phyloP scores from a whole-genome alignment of 176 grass and related monocot genomes.

The Rhynchospora pubera region DNA sequence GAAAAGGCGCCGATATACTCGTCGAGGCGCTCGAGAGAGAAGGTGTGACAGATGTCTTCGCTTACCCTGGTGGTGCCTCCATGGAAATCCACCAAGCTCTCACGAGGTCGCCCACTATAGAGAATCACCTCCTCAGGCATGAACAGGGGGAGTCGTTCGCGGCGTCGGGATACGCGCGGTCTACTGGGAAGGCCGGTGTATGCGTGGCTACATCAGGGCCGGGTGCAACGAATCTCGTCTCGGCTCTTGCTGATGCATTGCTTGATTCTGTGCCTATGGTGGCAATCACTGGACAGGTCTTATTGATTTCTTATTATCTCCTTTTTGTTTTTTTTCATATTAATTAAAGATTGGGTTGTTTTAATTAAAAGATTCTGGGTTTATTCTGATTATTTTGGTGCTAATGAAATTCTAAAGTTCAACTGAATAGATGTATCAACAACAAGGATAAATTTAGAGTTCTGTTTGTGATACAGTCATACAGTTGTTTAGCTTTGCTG shows the following conservation, averaged over 20 bases:
- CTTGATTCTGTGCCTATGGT: slow-evolving; percentile 92
- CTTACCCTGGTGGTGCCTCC: slow-evolving; percentile 91
- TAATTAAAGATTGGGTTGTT: background rate
- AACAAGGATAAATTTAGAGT: background rate
- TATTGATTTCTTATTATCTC: background rate
- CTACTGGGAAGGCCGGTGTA: slow-evolving; percentile 70
- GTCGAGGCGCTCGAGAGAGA: slow-evolving; percentile 86
- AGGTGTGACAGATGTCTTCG: slow-evolving; percentile 77
- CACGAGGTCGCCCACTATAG: slow-evolving; percentile 71
- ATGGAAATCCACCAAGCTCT: slow-evolving; percentile 99
- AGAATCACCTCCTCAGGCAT: slow-evolving; percentile 89
- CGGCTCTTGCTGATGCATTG: slow-evolving; percentile 86
- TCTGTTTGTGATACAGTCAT: background rate
- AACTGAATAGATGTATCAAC: background rate
- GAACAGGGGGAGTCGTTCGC: slow-evolving; percentile 94
- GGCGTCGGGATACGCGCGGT: slow-evolving; percentile 71
- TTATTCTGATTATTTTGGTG: background rate
- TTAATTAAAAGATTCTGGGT: background rate
- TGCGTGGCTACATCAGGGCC: slow-evolving; percentile 94
- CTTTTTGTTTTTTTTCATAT: background rate
- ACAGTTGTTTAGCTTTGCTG: background rate
- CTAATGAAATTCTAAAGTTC: background rate
- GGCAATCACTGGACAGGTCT: slow-evolving; percentile 85
- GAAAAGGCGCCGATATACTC: slow-evolving; percentile 94
- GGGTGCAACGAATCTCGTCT: slow-evolving; percentile 93